Conservation (phyloP, 257 asterid species). For the Scutellaria barbata region DNA sequence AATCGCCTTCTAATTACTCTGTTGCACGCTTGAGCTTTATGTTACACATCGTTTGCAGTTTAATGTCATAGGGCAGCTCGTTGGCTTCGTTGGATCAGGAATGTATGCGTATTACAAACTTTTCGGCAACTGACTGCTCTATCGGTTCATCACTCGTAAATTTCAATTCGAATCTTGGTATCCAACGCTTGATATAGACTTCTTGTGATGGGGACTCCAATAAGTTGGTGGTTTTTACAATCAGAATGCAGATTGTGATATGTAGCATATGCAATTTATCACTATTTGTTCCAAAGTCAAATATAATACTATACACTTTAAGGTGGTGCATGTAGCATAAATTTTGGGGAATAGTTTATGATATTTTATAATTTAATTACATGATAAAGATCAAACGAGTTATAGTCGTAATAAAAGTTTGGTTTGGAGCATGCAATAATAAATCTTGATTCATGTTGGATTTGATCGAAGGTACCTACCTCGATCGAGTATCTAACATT, state of each 20-base stretch:
- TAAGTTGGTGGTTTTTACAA: slow-evolving; percentile 23
- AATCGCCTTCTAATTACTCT: neutral
- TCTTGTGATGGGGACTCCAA: slow-evolving; percentile 5
- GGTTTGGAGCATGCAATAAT: no score
- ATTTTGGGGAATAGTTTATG: neutral
- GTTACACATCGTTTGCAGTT: slow-evolving; percentile 55
- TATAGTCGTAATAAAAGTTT: no score
- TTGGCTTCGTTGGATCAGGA: slow-evolving; percentile 83
- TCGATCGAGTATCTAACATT: no score
- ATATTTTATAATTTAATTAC: neutral
- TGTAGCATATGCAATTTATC: neutral
- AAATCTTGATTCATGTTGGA: no score
- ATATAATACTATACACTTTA: neutral
- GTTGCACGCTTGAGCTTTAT: neutral
- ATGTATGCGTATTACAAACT: slow-evolving; percentile 77
- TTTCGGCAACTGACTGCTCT: slow-evolving; percentile 56
- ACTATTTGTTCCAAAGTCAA: neutral
- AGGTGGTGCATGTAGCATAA: neutral
- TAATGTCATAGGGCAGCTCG: slow-evolving; percentile 76
- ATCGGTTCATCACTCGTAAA: slow-evolving; percentile 15
- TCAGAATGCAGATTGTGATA: neutral
- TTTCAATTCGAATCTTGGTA: neutral
- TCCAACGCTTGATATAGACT: neutral
- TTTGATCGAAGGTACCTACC: no score
- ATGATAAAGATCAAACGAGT: no score